Conservation (phyloP, 2,329 filamentous ascomycete species). For the Aspergillus japonicus region DNA sequence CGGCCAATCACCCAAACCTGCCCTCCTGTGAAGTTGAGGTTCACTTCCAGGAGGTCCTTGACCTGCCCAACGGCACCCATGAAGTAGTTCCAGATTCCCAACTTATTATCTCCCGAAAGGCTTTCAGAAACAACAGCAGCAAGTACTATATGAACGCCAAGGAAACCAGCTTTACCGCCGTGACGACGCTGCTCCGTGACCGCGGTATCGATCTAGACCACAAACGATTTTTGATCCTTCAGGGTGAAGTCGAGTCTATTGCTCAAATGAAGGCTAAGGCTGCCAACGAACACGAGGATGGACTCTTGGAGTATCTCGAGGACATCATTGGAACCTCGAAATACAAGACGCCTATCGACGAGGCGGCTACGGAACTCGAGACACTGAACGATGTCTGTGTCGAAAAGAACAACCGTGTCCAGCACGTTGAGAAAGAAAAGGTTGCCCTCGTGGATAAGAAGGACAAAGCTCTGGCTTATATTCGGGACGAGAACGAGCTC, state of each 20-base stretch:
- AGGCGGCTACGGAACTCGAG: constrained; percentile 86
- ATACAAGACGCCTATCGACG: constrained; percentile 96
- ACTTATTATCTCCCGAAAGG: constrained; percentile 83
- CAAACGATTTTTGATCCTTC: constrained; percentile 94
- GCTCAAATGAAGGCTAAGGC: constrained; percentile 99
- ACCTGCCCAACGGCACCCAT: constrained; percentile 72
- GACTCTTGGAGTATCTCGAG: constrained; percentile 91
- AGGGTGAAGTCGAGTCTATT: constrained; percentile 97
- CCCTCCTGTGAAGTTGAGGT: constrained; percentile 95
- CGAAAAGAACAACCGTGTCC: constrained; percentile 92
- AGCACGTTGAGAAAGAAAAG: constrained; percentile 98
- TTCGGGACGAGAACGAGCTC: constrained; percentile 91
- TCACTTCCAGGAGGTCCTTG: constrained; percentile 92
- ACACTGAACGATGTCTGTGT: constrained; percentile 89
- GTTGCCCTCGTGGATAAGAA: constrained; percentile 93
- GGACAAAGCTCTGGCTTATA: constrained; percentile 83
- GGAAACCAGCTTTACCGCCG: constrained; percentile 86
- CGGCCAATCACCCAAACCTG: constrained; percentile 78
- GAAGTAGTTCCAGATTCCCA: constrained; percentile 80
- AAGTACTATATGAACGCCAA: constrained; percentile 96
- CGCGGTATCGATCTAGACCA: constrained; percentile 94
- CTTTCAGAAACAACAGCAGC: constrained; percentile 97
- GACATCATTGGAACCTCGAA: constrained; percentile 99
- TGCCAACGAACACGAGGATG: constrained; percentile 90
- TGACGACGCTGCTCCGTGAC: constrained; percentile 81